These are phyloP conservation scores for Apiotrichum domesticum DNA, from an alignment of 1,284 basidiomycete genomes.

Conservation along the genomic window DNA sequence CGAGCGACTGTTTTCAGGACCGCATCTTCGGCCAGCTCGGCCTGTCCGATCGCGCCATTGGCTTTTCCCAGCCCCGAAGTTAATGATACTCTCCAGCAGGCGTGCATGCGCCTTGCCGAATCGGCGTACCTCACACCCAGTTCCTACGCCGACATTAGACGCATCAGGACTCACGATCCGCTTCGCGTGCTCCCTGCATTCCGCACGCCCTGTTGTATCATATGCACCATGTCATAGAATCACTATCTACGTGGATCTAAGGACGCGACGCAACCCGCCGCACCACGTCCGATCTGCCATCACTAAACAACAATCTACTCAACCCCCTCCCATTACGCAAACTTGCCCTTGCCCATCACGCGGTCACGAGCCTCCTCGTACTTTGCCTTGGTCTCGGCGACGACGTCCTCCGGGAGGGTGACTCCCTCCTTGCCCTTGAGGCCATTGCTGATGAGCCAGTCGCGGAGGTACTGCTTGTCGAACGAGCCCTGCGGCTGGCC, in stretches of 20 bases:
- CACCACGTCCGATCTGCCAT: too few species aligned
- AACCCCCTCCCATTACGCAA: slow-evolving; percentile 3
- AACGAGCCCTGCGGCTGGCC: slow-evolving; percentile 82
- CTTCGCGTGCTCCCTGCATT: too few species aligned
- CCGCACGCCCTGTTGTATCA: background rate
- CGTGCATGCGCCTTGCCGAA: too few species aligned
- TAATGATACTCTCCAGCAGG: too few species aligned
- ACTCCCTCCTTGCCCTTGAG: slow-evolving; percentile 72
- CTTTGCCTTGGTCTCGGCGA: slow-evolving; percentile 66
- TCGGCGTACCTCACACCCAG: too few species aligned
- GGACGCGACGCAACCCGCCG: too few species aligned
- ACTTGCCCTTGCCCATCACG: slow-evolving; percentile 52
- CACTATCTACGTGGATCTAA: background rate
- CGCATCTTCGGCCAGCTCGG: too few species aligned
- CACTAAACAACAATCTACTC: background rate
- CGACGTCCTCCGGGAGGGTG: slow-evolving; percentile 66
- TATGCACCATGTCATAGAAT: background rate
- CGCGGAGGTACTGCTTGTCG: slow-evolving; percentile 94
- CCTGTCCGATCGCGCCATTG: too few species aligned
- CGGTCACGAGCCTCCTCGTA: slow-evolving; percentile 72
- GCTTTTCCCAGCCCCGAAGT: too few species aligned
- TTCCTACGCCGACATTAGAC: too few species aligned
- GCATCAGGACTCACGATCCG: too few species aligned
- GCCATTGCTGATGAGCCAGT: slow-evolving; percentile 71
- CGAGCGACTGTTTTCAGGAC: background rate